Base-by-base conservation (phyloP, 495 filamentous ascomycete genomes). In the Penicillium egyptiacum region DNA sequence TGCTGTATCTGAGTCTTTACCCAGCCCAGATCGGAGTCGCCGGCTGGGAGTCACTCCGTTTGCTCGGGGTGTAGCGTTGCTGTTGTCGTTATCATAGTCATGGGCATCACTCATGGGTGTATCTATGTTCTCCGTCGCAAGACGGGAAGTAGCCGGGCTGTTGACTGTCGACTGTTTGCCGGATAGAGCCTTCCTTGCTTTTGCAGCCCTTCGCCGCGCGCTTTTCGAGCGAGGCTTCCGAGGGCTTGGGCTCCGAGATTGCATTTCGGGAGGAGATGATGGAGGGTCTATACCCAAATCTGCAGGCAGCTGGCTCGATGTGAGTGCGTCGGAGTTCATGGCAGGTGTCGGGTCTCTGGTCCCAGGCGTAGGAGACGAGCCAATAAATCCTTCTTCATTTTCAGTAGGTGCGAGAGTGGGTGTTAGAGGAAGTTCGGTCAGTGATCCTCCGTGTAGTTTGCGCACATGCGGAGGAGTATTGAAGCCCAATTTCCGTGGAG, bases 281-380 rank as follows among this genome's bases (percentile, higher is more conserved):
- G 72, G 74, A 37, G 65, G 60, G 46, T 78, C 72, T 20, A 17
- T 48, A 11, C 4, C n/a, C 3, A 6, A 19, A 16, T 31, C 45
- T 4, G 10, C 10, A 33, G 10, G 28, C 6, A 5, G n/a, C 2
- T 48, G 26, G 8, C 9, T 33, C 26, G 11, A 31, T 12, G n/a
- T 25, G n/a, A 48, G 45, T 10, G 55, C 47, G 16, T 68, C 58
- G 1, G 63, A 60, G 16, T 57, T 64, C 28, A 48, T 43, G 12
- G 69, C 56, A 7, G 68, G 67, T 20, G 68, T 64, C 52, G 67
- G 69, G 25, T 71, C 69, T 57, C 74, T 73, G 64, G 84, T 69
- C 67, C 75, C 63, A 8, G 90, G 90, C 0, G 91, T 95, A 2
- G 91, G 91, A 9, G 91, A 94, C n/a, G 89, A 95, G 3, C 83